These are phyloP conservation scores for Erodium chrysanthum DNA, from an alignment of 441 rosid genomes.

Conservation along the genomic window DNA sequence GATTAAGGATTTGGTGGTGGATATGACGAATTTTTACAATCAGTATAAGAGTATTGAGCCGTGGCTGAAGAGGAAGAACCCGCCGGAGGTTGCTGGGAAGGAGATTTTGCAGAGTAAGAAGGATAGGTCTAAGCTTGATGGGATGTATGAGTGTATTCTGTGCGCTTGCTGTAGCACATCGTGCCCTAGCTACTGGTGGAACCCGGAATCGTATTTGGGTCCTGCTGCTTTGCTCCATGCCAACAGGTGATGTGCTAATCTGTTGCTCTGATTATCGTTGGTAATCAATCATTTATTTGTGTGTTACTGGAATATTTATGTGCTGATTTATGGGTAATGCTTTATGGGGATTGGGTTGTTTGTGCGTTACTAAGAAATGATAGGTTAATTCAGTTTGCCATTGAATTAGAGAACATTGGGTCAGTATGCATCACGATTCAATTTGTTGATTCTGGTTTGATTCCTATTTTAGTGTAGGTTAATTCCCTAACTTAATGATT, in stretches of 20 bases:
- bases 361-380: too few relatives aligned
- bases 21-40: constrained; percentile 86
- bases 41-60: constrained; percentile 99
- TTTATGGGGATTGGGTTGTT: too few relatives aligned
- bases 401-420: too few relatives aligned
- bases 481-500: too few relatives aligned
- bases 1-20: constrained; percentile 88
- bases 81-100: constrained; percentile 51
- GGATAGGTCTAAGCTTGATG: constrained; percentile 82
- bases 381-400: too few relatives aligned
- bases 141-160: constrained; percentile 89
- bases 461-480: too few relatives aligned
- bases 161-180: constrained; percentile 94
- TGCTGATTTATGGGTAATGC: neutral
- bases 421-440: too few relatives aligned
- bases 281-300: neutral
- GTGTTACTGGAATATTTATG: neutral
- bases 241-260: constrained; percentile 41
- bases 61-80: constrained; percentile 91
- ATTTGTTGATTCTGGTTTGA: too few relatives aligned
- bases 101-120: constrained; percentile 82
- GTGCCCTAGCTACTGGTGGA: constrained; percentile 99
- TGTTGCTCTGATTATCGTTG: neutral
- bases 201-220: constrained; percentile 84
- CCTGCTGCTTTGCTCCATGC: constrained; percentile 96